phyloP scores from a whole-genome alignment of 805 yeast species.

The Dipodascopsis tothii region DNA sequence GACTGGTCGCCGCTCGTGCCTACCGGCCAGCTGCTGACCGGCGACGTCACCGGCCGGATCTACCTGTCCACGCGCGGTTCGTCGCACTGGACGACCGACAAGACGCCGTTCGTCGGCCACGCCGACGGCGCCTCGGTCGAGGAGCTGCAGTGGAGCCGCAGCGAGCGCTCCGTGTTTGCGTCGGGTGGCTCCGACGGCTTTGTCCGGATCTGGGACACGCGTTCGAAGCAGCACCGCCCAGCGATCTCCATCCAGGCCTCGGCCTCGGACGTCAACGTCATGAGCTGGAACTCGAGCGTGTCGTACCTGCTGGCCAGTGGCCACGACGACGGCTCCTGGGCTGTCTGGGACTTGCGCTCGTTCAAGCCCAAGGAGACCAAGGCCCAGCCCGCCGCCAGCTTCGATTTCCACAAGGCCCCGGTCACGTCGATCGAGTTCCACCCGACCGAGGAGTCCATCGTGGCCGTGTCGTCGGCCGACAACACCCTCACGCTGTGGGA shows the following conservation, averaged over 20 bases:
- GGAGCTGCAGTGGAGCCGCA: constrained; percentile 92
- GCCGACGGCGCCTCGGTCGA: constrained; percentile 65
- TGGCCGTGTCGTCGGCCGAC: constrained; percentile 94
- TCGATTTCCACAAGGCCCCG: constrained; percentile 90
- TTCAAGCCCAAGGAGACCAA: constrained; percentile 48
- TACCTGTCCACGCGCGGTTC: constrained; percentile 70
- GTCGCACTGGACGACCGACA: constrained; percentile 75
- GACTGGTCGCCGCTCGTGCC: constrained; percentile 89
- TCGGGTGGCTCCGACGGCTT: constrained; percentile 87
- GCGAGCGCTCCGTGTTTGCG: constrained; percentile 92
- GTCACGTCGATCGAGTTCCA: constrained; percentile 90
- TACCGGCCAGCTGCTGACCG: constrained; percentile 70
- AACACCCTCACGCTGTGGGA: constrained; percentile 97
- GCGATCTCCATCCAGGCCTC: constrained; percentile 80
- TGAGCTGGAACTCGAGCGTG: constrained; percentile 88
- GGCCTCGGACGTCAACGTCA: constrained; percentile 79
- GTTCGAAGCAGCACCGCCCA: constrained; percentile 86
- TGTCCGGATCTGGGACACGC: constrained; percentile 92
- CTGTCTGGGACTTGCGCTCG: constrained; percentile 93
- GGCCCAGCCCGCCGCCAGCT: constrained; percentile 77
- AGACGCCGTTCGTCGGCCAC: constrained; percentile 53
- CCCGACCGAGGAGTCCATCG: constrained; percentile 89
- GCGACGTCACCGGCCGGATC: constrained; percentile 81
- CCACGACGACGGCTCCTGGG: constrained; percentile 96
- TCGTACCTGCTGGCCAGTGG: constrained; percentile 87